A percentile compares a stretch with the other conserved stretches of the same genome.
phyloP scores from a whole-genome alignment of 306 rosid species.

The Delonix regia region DNA sequence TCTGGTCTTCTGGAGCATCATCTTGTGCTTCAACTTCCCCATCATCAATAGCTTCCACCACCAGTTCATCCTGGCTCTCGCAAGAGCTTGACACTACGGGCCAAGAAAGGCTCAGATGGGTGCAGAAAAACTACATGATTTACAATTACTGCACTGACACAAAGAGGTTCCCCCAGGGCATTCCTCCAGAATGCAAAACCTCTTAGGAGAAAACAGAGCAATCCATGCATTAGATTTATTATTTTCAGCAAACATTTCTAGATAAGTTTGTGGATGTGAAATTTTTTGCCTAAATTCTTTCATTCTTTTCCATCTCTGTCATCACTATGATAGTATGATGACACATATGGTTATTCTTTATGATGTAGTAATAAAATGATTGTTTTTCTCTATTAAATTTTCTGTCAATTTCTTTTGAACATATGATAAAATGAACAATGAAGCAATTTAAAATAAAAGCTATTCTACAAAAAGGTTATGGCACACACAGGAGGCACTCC shows the following conservation, averaged over 20 bases:
- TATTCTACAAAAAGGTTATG: too few relatives aligned
- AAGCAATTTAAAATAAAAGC: too few relatives aligned
- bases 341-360: neutral
- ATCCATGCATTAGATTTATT: neutral
- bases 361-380: neutral
- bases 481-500: too few relatives aligned
- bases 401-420: neutral
- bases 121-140: conserved; percentile 69
- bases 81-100: conserved; percentile 49
- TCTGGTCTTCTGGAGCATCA: conserved; percentile 52
- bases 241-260: neutral
- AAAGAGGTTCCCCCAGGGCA: conserved; percentile 64
- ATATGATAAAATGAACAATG: neutral
- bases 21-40: conserved; percentile 47
- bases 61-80: conserved; percentile 42
- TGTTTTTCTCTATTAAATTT: neutral
- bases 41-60: neutral
- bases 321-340: neutral
- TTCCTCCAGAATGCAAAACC: conserved; percentile 57
- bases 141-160: conserved; percentile 67
- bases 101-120: conserved; percentile 51
- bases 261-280: conserved; percentile 5
- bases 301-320: neutral
- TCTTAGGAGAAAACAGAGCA: conserved; percentile 33
- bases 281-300: neutral